Evolutionary conservation across 352 stramenopile species (phyloP).

Genomic region (Plasmopara muralis): DNA sequence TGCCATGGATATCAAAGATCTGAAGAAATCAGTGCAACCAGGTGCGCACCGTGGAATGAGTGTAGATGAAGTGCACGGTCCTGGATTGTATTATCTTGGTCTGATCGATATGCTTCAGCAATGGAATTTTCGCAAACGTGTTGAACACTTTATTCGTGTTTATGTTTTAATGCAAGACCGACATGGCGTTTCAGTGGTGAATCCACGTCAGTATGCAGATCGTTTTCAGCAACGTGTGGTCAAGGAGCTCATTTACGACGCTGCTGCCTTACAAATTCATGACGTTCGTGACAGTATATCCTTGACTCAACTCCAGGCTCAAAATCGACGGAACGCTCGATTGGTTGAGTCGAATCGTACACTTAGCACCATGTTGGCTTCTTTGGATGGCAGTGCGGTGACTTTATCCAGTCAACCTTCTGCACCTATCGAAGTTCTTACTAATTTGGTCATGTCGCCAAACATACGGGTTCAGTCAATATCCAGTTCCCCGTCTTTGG

Average conservation of each 20-base stretch:
- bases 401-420: constrained; percentile 19
- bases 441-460: constrained; percentile 15
- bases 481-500: constrained; percentile 6
- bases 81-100: constrained; percentile 92
- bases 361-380: constrained; percentile 47
- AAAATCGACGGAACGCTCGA: constrained; percentile 36
- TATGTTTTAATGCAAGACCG: constrained; percentile 67
- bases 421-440: constrained; percentile 14
- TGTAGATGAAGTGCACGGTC: constrained; percentile 82
- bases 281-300: constrained; percentile 31
- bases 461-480: constrained; percentile 6
- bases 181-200: constrained; percentile 68
- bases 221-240: constrained; percentile 73
- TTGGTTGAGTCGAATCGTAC: constrained; percentile 41
- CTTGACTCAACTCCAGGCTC: constrained; percentile 32
- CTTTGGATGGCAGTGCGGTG: constrained; percentile 26
- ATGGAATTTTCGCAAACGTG: constrained; percentile 89
- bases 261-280: constrained; percentile 13
- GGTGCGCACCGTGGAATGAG: constrained; percentile 52
- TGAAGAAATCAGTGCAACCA: constrained; percentile 39
- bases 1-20: constrained; percentile 22
- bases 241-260: constrained; percentile 66
- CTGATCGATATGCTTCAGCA: constrained; percentile 95
- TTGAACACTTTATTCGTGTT: constrained; percentile 80
- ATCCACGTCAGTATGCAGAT: constrained; percentile 64